Evolutionary conservation across 2,329 filamentous ascomycete genomes (phyloP).

Genomic region (Botrytis fragariae): DNA sequence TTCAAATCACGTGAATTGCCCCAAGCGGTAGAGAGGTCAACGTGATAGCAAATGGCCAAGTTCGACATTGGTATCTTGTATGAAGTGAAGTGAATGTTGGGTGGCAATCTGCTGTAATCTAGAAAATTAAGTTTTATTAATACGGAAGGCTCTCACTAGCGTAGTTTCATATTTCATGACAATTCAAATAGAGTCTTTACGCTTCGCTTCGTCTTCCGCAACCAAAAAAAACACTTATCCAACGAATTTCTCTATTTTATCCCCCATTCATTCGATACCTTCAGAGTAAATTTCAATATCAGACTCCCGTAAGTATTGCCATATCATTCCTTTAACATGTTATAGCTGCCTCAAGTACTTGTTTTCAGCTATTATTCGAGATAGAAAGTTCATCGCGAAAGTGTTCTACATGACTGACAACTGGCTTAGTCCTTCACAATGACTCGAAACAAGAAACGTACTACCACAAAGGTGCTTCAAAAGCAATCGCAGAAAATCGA

Average conservation of each 20-base stretch:
- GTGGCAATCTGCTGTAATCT: accelerated
- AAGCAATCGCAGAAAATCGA: no score
- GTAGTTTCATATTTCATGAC: neutral
- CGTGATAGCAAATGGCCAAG: neutral
- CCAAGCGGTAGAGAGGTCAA: neutral
- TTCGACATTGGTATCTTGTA: neutral
- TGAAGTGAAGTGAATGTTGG: neutral
- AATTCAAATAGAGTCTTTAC: neutral
- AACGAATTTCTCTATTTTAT: neutral
- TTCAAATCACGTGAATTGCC: neutral
- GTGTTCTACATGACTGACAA: neutral
- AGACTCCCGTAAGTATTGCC: neutral
- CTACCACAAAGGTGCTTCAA: neutral
- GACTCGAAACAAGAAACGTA: neutral
- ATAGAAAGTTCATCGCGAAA: neutral
- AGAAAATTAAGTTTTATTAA: neutral
- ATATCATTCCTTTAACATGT: accelerated
- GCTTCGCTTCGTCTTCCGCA: neutral
- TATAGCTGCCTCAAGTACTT: neutral
- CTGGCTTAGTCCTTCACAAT: neutral
- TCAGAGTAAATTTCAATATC: neutral
- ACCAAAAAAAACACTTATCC: neutral
- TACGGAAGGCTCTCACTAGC: neutral
- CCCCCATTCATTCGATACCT: neutral
- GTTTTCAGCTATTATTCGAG: neutral